These are phyloP conservation scores for Huntiella moniliformis DNA, from an alignment of 2,329 filamentous ascomycete species.

Conservation along the genomic window DNA sequence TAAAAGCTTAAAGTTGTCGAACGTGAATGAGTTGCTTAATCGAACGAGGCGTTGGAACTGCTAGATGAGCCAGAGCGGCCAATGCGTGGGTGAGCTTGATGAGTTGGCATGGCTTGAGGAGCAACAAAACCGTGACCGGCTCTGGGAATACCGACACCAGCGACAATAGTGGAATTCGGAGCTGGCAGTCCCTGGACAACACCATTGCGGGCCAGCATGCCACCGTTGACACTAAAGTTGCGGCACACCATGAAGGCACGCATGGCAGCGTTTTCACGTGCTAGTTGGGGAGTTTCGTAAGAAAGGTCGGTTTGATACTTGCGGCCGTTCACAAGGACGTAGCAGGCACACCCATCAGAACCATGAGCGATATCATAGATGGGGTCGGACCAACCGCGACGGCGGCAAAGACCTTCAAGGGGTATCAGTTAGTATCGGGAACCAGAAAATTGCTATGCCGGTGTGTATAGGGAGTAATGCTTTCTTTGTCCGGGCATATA, in stretches of 20 bases:
- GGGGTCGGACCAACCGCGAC: constrained; percentile 84
- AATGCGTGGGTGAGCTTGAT: constrained; percentile 6
- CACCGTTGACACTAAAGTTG: constrained; percentile 92
- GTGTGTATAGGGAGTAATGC: too few relatives aligned
- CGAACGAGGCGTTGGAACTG: constrained; percentile 41
- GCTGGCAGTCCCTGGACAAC: constrained; percentile 48
- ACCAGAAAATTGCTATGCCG: too few relatives aligned
- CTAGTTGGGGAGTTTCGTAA: constrained; percentile 64
- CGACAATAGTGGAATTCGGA: constrained; percentile 22
- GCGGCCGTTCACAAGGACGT: constrained; percentile 86
- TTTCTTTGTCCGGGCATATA: too few relatives aligned
- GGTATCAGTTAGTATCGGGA: not conserved
- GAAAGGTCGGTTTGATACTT: constrained; percentile 84
- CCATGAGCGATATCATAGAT: constrained; percentile 68
- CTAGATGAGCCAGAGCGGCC: constrained; percentile 19
- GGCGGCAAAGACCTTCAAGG: constrained; percentile 70
- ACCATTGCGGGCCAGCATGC: constrained; percentile 59
- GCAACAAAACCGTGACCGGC: not conserved
- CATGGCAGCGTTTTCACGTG: constrained; percentile 86
- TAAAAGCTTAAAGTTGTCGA: not conserved
- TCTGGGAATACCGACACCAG: not conserved
- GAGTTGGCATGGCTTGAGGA: not conserved
- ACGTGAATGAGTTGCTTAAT: constrained; percentile 20
- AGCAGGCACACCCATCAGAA: constrained; percentile 62
- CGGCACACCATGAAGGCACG: constrained; percentile 94